These are phyloP conservation scores for Yamadazyma pseudoaaseri DNA, from an alignment of 1,139 yeast genomes.

Conservation along the genomic window DNA sequence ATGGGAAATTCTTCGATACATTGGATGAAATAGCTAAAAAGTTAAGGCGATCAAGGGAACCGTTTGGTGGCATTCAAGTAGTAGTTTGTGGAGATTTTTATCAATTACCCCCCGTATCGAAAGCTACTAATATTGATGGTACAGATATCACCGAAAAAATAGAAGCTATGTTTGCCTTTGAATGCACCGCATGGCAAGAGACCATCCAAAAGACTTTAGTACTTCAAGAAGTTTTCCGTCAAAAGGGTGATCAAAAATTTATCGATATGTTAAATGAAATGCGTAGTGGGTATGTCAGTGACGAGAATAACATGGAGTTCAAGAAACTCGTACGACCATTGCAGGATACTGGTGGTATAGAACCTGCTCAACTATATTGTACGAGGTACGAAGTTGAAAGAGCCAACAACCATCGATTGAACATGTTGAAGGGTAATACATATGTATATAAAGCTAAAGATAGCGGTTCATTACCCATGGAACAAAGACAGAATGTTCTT, in stretches of 20 bases:
- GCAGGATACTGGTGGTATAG: constrained; percentile 62
- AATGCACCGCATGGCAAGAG: constrained; percentile 69
- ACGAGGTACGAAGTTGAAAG: constrained; percentile 80
- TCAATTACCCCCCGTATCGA: constrained; percentile 81
- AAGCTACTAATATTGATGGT: constrained; percentile 23
- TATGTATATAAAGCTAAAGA: constrained; percentile 58
- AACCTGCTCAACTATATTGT: constrained; percentile 84
- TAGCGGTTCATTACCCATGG: constrained; percentile 54
- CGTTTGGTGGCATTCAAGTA: constrained; percentile 90
- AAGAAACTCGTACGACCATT: constrained; percentile 55
- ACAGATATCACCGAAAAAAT: constrained; percentile 17
- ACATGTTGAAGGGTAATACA: constrained; percentile 46
- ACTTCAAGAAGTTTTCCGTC: constrained; percentile 83
- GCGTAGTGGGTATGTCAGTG: constrained; percentile 68
- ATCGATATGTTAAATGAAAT: constrained; percentile 85
- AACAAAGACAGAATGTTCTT: constrained; percentile 44
- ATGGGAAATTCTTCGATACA: constrained; percentile 70
- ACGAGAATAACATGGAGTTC: constrained; percentile 55
- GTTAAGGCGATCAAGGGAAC: constrained; percentile 47
- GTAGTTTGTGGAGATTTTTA: constrained; percentile 88
- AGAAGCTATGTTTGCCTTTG: constrained; percentile 65
- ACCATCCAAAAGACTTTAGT: constrained; percentile 67
- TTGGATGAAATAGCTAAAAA: constrained; percentile 62
- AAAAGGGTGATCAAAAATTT: constrained; percentile 75
- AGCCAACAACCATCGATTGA: constrained; percentile 64